A percentile compares a stretch with the other conserved stretches of the same genome.
These are phyloP conservation scores for Thozetella sp. DNA, from an alignment of 495 filamentous ascomycete species.

Conservation along the genomic window DNA sequence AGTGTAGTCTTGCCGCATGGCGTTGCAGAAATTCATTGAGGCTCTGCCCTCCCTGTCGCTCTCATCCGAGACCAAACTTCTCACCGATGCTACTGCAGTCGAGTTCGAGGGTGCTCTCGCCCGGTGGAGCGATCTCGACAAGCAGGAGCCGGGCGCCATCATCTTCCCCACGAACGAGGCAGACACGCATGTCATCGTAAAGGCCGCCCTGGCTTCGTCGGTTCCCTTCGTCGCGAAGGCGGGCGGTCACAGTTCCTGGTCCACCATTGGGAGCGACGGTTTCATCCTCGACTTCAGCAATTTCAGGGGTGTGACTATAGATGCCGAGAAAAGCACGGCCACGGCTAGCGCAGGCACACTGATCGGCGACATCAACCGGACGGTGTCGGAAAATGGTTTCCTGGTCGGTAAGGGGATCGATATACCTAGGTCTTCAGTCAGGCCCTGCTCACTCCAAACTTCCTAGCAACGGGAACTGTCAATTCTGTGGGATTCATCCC, in stretches of 20 bases:
- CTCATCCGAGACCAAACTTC: background rate
- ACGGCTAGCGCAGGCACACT: constrained; percentile 26
- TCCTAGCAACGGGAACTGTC: constrained; percentile 29
- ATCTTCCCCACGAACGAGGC: constrained; percentile 2
- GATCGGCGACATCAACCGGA: constrained; percentile 24
- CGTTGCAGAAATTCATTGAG: background rate
- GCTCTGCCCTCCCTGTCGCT: background rate
- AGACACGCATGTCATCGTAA: constrained; percentile 7
- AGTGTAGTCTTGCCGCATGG: too few species aligned
- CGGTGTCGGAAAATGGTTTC: constrained; percentile 17
- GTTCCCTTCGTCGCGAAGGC: constrained; percentile 32
- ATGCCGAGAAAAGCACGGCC: constrained; percentile 15
- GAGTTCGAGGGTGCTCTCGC: constrained; percentile 5
- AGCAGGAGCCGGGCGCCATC: constrained; percentile 5
- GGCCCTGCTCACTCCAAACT: too few species aligned
- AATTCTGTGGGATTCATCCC: constrained; percentile 32
- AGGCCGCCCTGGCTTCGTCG: constrained; percentile 13
- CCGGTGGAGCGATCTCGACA: constrained; percentile 12
- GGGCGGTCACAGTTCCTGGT: constrained; percentile 36
- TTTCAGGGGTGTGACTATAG: constrained; percentile 21
- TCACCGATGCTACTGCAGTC: constrained; percentile 1
- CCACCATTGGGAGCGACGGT: constrained; percentile 23
- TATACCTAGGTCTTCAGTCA: too few species aligned
- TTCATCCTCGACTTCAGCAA: constrained; percentile 33
- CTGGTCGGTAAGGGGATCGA: constrained; percentile 11